These are phyloP conservation scores for Lumnitzera littorea DNA, from an alignment of 345 rosid genomes.

Conservation along the genomic window DNA sequence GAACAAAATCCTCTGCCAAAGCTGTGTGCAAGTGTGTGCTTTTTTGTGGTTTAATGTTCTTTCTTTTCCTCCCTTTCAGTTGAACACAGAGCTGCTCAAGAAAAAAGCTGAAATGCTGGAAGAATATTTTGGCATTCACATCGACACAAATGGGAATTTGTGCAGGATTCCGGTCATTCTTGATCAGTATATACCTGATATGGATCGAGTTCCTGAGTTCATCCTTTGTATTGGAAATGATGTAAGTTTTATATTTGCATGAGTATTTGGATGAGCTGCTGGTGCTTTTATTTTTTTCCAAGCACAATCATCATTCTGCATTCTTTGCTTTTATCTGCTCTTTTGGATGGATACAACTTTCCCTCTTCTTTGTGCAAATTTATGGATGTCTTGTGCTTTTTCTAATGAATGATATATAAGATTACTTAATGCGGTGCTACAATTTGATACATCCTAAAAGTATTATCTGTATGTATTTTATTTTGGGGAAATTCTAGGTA, in stretches of 20 bases:
- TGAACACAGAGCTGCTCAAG: conserved; percentile 79
- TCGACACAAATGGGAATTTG: conserved; percentile 60
- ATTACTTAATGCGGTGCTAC: too few species aligned
- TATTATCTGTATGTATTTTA: too few species aligned
- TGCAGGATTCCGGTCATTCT: conserved; percentile 87
- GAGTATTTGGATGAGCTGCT: background rate
- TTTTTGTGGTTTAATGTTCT: background rate
- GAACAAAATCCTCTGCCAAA: background rate
- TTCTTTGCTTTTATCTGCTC: background rate
- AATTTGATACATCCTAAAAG: too few species aligned
- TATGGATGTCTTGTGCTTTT: too few species aligned
- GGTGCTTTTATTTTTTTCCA: background rate
- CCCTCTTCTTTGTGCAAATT: too few species aligned
- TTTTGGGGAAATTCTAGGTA: too few species aligned
- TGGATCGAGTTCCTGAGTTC: conserved; percentile 95
- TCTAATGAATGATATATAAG: too few species aligned
- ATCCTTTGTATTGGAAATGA: conserved; percentile 88
- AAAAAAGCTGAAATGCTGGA: conserved; percentile 70
- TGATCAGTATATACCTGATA: conserved; percentile 89
- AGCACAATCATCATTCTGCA: background rate
- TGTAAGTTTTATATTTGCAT: conserved; percentile 39
- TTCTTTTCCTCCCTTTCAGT: conserved; percentile 30
- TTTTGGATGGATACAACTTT: too few species aligned
- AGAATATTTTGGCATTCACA: conserved; percentile 70
- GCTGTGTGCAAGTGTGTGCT: background rate